Conservation (phyloP, 768 basidiomycete species). For the Psilocybe azurescens region DNA sequence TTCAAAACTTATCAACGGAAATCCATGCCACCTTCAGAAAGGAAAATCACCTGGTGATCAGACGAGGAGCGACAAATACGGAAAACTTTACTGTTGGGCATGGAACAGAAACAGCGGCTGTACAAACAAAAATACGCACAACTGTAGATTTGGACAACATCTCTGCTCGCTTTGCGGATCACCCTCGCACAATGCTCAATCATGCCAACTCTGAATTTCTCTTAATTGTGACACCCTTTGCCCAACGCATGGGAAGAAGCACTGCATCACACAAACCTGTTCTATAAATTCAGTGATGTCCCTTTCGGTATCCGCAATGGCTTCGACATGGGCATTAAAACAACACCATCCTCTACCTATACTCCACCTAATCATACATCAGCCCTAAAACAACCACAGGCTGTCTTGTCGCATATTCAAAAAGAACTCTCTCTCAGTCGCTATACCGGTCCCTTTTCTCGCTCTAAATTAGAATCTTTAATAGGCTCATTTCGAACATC, state of each 20-base stretch:
- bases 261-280: conserved; percentile 10
- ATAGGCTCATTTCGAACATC: conserved; percentile 49
- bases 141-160: conserved; percentile 11
- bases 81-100: conserved; percentile 18
- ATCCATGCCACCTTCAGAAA: conserved; percentile 6
- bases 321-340: conserved; percentile 29
- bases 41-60: background rate
- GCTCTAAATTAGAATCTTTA: conserved; percentile 28
- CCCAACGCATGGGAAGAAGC: conserved; percentile 22
- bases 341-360: conserved; percentile 9
- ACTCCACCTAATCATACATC: conserved; percentile 29
- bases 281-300: conserved; percentile 22
- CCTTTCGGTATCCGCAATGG: conserved; percentile 24
- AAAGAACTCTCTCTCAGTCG: conserved; percentile 25
- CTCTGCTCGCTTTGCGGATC: conserved; percentile 24
- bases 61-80: conserved; percentile 1
- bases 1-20: conserved; percentile 5
- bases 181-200: conserved; percentile 20
- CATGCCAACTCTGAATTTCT: conserved; percentile 22
- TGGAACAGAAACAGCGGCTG: conserved; percentile 17
- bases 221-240: conserved; percentile 28
- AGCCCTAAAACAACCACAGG: conserved; percentile 14
- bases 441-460: conserved; percentile 37
- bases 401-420: conserved; percentile 19
- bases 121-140: conserved; percentile 3